Base-by-base conservation (phyloP, 2,329 filamentous ascomycete species). In the Fusarium mexicanum region DNA sequence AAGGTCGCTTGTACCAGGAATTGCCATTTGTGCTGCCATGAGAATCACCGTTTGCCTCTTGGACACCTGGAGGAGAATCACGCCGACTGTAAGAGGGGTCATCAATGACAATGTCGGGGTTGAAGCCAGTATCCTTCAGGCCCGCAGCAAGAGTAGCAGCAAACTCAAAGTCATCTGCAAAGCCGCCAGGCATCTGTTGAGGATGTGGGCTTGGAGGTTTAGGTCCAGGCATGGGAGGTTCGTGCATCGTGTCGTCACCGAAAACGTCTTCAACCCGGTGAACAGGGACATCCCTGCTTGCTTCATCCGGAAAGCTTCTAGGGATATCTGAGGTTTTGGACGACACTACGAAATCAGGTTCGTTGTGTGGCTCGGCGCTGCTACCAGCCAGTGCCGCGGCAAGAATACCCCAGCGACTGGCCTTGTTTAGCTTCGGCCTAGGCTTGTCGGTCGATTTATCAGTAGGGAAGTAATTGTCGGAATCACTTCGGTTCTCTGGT, bases 71-170 rank as follows among this genome's bases (percentile, higher is more conserved):
- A 13, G 91, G 90, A 3, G 91, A 92, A 61, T 90, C 87, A 35
- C 92, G 90, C 58, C 86, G 87, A 72, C 89, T 89, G 77, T 91
- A 94, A 3, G 81, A 84, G 1, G 90, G 88, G 75, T 94, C 87
- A 51, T 93, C 85, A 41, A 92, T 91, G 51, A 94, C 90, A 65
- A 94, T 90, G 46, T 92, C 88, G 9, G 91, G 89, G 76, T 93
- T 88, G 72, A 94, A 94, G 0, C 92, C 92, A 51, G 90, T 89
- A n/a, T 90, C 88, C 78, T 91, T 84, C 55, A 93, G 85, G 4
- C 91, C 91, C 54, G 92, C 93, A 65, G 92, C 91, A 53, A 94
- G 82, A 7, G 89, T 90, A 35, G 92, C 92, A 13, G 91, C 90
- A 74, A 94, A 94, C 59, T 91, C 90, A 14, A 92, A 83, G 74